Conservation (phyloP, 768 basidiomycete genomes). For the button mushroom (Agaricus bisporus) region DNA sequence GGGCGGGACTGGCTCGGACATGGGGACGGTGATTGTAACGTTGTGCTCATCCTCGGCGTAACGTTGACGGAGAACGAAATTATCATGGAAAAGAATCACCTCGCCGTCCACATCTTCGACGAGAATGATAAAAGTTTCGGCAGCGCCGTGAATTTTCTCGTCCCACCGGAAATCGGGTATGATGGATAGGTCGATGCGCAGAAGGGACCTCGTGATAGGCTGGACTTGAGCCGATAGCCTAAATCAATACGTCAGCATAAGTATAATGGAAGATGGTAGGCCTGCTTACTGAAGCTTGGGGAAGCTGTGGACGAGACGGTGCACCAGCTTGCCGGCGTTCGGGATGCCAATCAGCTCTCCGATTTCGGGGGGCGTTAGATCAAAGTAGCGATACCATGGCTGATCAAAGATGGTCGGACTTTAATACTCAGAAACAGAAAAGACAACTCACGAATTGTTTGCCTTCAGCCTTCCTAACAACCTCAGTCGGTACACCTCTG, state of each 20-base stretch:
- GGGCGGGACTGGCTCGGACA: slow-evolving; percentile 96
- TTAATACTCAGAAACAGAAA: background rate
- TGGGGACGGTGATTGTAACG: slow-evolving; percentile 90
- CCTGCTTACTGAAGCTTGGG: slow-evolving; percentile 78
- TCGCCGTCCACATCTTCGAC: slow-evolving; percentile 99
- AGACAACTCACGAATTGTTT: slow-evolving; percentile 82
- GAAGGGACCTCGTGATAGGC: slow-evolving; percentile 89
- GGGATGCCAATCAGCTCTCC: slow-evolving; percentile 93
- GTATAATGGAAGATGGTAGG: background rate
- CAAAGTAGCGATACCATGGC: slow-evolving; percentile 2
- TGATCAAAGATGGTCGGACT: background rate
- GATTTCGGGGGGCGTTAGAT: slow-evolving; percentile 79
- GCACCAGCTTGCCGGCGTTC: slow-evolving; percentile 88
- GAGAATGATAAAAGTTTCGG: slow-evolving; percentile 88
- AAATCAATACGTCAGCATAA: background rate
- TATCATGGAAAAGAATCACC: slow-evolving; percentile 91
- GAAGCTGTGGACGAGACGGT: slow-evolving; percentile 92
- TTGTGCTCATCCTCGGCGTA: slow-evolving; percentile 94
- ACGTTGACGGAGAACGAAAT: slow-evolving; percentile 84
- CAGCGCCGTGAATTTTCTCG: slow-evolving; percentile 82
- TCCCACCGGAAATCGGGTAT: slow-evolving; percentile 99
- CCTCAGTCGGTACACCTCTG: slow-evolving; percentile 81
- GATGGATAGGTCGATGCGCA: slow-evolving; percentile 90
- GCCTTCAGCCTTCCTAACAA: slow-evolving; percentile 86
- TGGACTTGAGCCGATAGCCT: slow-evolving; percentile 94